These are phyloP conservation scores for Lanmaoa pseudosensibilis DNA, from an alignment of 768 basidiomycete species.

Conservation along the genomic window DNA sequence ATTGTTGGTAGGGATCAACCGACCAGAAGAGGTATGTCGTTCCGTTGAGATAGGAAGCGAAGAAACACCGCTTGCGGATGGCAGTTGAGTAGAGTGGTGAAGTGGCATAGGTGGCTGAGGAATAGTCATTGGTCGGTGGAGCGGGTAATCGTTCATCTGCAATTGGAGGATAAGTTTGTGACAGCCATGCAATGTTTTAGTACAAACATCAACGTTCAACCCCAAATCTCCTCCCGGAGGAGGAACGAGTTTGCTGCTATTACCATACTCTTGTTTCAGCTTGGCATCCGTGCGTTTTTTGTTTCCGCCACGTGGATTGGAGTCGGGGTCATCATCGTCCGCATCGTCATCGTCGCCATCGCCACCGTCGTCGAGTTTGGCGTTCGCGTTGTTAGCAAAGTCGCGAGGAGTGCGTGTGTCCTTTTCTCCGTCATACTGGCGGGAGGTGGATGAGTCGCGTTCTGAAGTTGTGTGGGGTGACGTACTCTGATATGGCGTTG, in stretches of 20 bases:
- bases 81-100: constrained; percentile 30
- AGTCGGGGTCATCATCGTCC: constrained; percentile 34
- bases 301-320: constrained; percentile 16
- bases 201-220: constrained; percentile 28
- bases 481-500: constrained; percentile 60
- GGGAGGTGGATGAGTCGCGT: background rate
- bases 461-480: constrained; percentile 6
- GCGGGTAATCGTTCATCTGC: constrained; percentile 30
- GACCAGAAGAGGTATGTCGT: constrained; percentile 34
- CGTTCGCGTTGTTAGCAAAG: constrained; percentile 40
- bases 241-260: constrained; percentile 20
- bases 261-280: constrained; percentile 30
- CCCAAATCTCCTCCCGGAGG: constrained; percentile 19
- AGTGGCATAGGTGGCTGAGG: constrained; percentile 35
- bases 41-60: constrained; percentile 37
- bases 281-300: constrained; percentile 30
- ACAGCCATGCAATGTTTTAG: background rate
- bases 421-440: constrained; percentile 52
- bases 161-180: constrained; percentile 1
- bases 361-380: constrained; percentile 37
- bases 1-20: constrained; percentile 30
- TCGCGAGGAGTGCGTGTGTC: constrained; percentile 51
- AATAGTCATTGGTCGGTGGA: constrained; percentile 33
- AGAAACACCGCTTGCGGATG: constrained; percentile 18
- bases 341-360: constrained; percentile 41